Evolutionary conservation across 1,284 basidiomycete species (phyloP), one percentile per base, ranked within the genome.

Genomic region (Ganoderma multipileum): DNA sequence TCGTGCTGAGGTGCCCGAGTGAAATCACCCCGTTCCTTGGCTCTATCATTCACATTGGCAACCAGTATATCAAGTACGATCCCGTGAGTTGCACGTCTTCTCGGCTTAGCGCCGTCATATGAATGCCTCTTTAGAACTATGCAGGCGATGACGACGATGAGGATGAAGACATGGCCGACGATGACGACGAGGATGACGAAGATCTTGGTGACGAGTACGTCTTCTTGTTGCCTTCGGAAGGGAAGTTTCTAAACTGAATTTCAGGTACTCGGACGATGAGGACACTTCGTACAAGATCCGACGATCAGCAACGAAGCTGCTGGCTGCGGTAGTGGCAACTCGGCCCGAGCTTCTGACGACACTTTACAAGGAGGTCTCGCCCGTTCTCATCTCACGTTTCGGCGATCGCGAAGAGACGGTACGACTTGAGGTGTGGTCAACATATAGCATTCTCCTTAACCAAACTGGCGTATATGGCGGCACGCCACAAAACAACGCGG

Each of bases 231-330:
- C 9, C 33, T 26, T 42, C 23, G 57, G 6, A 47, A 39, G 36
- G 4, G 12, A 28, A 60, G 2, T 60, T 3, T 61, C 14, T 41
- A 30, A 18, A 41, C 18, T 44, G 33, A 42, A 63, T 65, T 20
- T 64, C 71, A 95, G 94, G 72, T 98, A 98, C 79, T 96, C 95
- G 8, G 97, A 99, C 75, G 97, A 99, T 73, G 98, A 99, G 78
- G 98, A 99, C 78, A 93, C 95, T n/a, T 98, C 97, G 0, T 99
- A 98, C 89, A 99, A 98, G 82, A 96, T 98, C 70, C 91, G 98
- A 69, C 89, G 97, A 64, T 93, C 95, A 4, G 92, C 98, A 5
- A 96, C 96, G 30, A 98, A 98, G 79, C 84, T 99, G 1, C 86
- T 99, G 16, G 84, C 91, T 16, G 93, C 94, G 1, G 85, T 98